Evolutionary conservation across 2,329 filamentous ascomycete species (phyloP).

Genomic region (Akanthomyces lecanii): DNA sequence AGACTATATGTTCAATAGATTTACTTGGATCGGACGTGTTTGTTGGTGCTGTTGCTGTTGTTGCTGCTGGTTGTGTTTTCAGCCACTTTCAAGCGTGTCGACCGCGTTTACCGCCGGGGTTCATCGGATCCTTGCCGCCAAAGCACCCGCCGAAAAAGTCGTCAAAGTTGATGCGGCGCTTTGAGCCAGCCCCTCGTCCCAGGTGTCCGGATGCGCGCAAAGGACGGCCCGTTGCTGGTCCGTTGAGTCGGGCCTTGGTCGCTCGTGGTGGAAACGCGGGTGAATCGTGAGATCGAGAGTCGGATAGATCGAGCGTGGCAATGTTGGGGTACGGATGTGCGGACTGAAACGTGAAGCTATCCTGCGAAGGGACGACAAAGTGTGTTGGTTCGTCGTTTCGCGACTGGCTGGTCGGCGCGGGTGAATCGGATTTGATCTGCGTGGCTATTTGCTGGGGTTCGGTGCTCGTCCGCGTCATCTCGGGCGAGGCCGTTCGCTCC

Average conservation of each 20-base stretch:
- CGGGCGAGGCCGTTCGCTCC: conserved; percentile 56
- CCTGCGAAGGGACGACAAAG: conserved; percentile 51
- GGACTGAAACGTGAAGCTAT: conserved; percentile 67
- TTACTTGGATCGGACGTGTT: neutral
- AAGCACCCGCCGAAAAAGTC: conserved; percentile 71
- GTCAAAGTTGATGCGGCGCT: conserved; percentile 67
- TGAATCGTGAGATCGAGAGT: conserved; percentile 42
- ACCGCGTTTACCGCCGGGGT: conserved; percentile 46
- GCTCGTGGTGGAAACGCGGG: conserved; percentile 26
- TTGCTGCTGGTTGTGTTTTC: neutral
- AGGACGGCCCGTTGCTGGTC: conserved; percentile 24
- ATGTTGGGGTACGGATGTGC: conserved; percentile 57
- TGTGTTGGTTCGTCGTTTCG: conserved; percentile 31
- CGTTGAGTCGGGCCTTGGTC: conserved; percentile 28
- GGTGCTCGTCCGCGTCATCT: conserved; percentile 46
- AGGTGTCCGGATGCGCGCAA: conserved; percentile 39
- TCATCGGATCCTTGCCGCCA: conserved; percentile 57
- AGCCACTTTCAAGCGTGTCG: conserved; percentile 37
- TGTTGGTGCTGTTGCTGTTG: conserved; percentile 17
- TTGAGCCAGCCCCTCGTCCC: conserved; percentile 63
- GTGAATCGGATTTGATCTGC: conserved; percentile 23
- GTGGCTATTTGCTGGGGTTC: conserved; percentile 32
- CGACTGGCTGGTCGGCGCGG: conserved; percentile 24
- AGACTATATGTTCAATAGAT: conserved; percentile 6
- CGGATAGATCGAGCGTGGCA: conserved; percentile 57